Conservation (phyloP, 2,329 filamentous ascomycete species). For the Verticillium zaregamsianum region DNA sequence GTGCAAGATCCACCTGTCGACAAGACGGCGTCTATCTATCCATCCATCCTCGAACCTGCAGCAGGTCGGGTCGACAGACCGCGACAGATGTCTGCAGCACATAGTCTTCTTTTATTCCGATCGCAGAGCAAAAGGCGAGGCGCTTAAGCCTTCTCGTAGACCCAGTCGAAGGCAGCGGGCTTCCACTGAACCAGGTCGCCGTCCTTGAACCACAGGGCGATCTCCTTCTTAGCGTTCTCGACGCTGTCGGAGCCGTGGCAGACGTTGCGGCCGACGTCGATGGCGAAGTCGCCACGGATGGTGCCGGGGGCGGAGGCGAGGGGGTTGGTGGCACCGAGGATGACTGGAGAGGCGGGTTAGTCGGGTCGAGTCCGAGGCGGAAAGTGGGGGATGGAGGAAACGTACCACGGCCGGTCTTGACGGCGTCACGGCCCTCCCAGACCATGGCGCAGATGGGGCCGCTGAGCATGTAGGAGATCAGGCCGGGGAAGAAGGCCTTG, state of each 20-base stretch:
- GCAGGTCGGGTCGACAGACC: not conserved
- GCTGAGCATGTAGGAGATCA: slow-evolving; percentile 94
- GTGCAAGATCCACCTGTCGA: slow-evolving; percentile 6
- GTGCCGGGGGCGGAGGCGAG: slow-evolving; percentile 90
- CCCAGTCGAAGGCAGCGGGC: slow-evolving; percentile 80
- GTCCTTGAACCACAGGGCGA: slow-evolving; percentile 94
- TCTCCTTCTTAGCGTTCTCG: slow-evolving; percentile 99
- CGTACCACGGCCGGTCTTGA: slow-evolving; percentile 94
- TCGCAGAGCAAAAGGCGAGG: not conserved
- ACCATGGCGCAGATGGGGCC: slow-evolving; percentile 99
- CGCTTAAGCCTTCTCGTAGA: slow-evolving; percentile 82
- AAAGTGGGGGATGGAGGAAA: slow-evolving; percentile 15
- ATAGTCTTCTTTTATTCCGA: not conserved
- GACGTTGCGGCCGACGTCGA: slow-evolving; percentile 87
- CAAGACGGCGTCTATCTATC: slow-evolving; percentile 3
- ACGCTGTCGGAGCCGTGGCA: slow-evolving; percentile 99
- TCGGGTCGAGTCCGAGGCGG: slow-evolving; percentile 7
- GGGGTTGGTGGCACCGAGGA: slow-evolving; percentile 99
- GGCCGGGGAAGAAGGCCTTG: slow-evolving; percentile 96
- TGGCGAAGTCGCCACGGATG: slow-evolving; percentile 92
- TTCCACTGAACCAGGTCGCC: slow-evolving; percentile 84
- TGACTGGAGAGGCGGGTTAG: slow-evolving; percentile 43
- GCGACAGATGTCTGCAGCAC: not conserved
- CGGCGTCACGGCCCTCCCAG: slow-evolving; percentile 97
- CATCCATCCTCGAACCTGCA: not conserved